A percentile compares a stretch with the other conserved stretches of the same genome.
Evolutionary conservation across 2,329 filamentous ascomycete species (phyloP).

Genomic region (Nemania sp.): DNA sequence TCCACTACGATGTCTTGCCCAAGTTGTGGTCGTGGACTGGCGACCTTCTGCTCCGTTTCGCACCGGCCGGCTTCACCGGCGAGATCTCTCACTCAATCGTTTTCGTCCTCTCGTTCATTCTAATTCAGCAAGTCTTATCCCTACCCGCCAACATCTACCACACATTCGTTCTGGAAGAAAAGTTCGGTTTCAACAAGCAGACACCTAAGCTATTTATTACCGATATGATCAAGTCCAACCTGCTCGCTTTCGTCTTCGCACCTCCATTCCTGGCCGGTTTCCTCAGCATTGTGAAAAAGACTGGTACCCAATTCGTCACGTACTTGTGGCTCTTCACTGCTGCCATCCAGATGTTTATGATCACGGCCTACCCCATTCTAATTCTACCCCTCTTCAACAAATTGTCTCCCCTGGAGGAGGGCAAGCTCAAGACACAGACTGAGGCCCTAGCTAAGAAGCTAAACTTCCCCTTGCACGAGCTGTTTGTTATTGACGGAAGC

Average conservation of each 20-base stretch:
- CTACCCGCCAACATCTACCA: conserved; percentile 87
- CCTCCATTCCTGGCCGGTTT: conserved; percentile 90
- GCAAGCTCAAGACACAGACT: conserved; percentile 83
- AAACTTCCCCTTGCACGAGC: conserved; percentile 87
- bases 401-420: conserved; percentile 86
- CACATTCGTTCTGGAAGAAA: conserved; percentile 94
- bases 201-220: conserved; percentile 84
- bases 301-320: conserved; percentile 94
- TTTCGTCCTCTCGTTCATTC: conserved; percentile 85
- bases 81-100: conserved; percentile 93
- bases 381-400: conserved; percentile 99
- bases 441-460: conserved; percentile 82
- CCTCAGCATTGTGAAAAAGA: conserved; percentile 91
- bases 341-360: conserved; percentile 87
- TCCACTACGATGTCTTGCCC: conserved; percentile 88
- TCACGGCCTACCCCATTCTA: conserved; percentile 92
- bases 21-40: conserved; percentile 88
- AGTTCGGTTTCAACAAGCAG: conserved; percentile 99
- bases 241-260: conserved; percentile 77
- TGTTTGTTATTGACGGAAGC: conserved; percentile 93
- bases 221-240: conserved; percentile 90
- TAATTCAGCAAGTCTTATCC: conserved; percentile 78
- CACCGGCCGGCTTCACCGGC: conserved; percentile 79
- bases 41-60: conserved; percentile 71
- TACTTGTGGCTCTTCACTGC: conserved; percentile 96